Conservation (phyloP, 805 yeast genomes). For the Komagataella pseudopastoris region DNA sequence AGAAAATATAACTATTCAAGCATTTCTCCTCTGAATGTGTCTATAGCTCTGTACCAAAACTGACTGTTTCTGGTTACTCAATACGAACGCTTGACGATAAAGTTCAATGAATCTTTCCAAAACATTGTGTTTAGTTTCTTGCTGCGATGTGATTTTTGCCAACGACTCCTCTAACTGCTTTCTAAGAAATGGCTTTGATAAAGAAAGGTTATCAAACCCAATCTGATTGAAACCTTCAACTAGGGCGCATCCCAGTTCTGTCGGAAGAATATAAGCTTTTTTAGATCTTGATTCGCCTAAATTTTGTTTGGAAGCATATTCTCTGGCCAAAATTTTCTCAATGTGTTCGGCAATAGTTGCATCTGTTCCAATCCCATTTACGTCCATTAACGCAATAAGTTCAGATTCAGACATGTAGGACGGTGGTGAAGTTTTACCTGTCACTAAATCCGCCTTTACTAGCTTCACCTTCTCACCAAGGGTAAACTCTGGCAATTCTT, state of each 20-base stretch:
- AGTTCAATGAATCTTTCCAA: conserved; percentile 35
- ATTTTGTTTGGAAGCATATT: conserved; percentile 40
- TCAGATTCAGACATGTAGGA: conserved; percentile 82
- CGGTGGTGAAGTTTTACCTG: conserved; percentile 78
- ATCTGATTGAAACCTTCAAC: conserved; percentile 81
- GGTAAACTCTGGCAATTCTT: conserved; percentile 48
- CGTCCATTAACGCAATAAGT: conserved; percentile 86
- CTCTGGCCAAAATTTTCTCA: conserved; percentile 56
- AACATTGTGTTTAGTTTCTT: conserved; percentile 36
- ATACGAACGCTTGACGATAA: conserved; percentile 48
- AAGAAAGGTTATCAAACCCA: conserved; percentile 53
- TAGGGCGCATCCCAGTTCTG: conserved; percentile 71
- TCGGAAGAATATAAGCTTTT: conserved; percentile 49
- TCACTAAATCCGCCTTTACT: conserved; percentile 40
- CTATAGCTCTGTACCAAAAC: conserved; percentile 21
- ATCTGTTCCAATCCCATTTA: conserved; percentile 96
- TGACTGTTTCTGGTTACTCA: conserved; percentile 27
- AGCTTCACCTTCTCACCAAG: conserved; percentile 46
- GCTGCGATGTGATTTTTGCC: conserved; percentile 57
- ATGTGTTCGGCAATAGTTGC: conserved; percentile 99
- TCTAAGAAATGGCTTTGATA: conserved; percentile 83
- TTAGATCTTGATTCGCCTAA: conserved; percentile 22
- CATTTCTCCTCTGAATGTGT: background rate
- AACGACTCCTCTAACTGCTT: conserved; percentile 60
- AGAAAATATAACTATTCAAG: background rate